phyloP scores from a whole-genome alignment of 2,329 filamentous ascomycete species.

The Penicillium expansum region DNA sequence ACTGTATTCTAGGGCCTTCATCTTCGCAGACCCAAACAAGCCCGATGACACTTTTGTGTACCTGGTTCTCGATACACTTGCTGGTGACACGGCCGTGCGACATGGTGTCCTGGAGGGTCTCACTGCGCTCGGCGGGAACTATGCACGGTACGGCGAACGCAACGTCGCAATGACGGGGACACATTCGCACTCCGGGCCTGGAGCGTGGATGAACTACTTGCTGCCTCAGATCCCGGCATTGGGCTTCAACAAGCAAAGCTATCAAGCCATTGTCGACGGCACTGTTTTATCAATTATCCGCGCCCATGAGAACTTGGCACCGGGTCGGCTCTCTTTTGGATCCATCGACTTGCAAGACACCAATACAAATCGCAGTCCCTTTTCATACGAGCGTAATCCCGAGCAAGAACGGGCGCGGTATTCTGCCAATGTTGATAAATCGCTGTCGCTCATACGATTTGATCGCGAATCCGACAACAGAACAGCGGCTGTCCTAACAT shows the following conservation, averaged over 20 bases:
- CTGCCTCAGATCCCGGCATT: slow-evolving; percentile 85
- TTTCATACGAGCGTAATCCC: slow-evolving; percentile 84
- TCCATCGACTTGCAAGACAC: slow-evolving; percentile 68
- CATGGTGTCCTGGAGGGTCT: slow-evolving; percentile 82
- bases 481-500: slow-evolving; percentile 77
- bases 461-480: slow-evolving; percentile 70
- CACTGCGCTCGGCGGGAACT: slow-evolving; percentile 65
- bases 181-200: slow-evolving; percentile 87
- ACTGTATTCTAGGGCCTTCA: slow-evolving; percentile 84
- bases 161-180: slow-evolving; percentile 91
- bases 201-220: slow-evolving; percentile 91
- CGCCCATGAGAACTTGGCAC: slow-evolving; percentile 69
- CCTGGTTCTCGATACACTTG: slow-evolving; percentile 79
- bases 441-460: slow-evolving; percentile 76
- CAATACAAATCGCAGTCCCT: slow-evolving; percentile 86
- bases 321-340: slow-evolving; percentile 70
- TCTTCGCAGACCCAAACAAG: slow-evolving; percentile 67
- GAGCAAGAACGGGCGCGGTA: slow-evolving; percentile 71
- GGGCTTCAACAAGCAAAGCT: slow-evolving; percentile 83
- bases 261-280: slow-evolving; percentile 83
- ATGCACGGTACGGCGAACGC: slow-evolving; percentile 69
- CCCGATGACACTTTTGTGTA: slow-evolving; percentile 77
- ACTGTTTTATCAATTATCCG: slow-evolving; percentile 75
- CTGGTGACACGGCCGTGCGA: slow-evolving; percentile 83
- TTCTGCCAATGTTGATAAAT: slow-evolving; percentile 65